Conservation (phyloP, 2,329 filamentous ascomycete genomes). For the Aspergillus sp. region DNA sequence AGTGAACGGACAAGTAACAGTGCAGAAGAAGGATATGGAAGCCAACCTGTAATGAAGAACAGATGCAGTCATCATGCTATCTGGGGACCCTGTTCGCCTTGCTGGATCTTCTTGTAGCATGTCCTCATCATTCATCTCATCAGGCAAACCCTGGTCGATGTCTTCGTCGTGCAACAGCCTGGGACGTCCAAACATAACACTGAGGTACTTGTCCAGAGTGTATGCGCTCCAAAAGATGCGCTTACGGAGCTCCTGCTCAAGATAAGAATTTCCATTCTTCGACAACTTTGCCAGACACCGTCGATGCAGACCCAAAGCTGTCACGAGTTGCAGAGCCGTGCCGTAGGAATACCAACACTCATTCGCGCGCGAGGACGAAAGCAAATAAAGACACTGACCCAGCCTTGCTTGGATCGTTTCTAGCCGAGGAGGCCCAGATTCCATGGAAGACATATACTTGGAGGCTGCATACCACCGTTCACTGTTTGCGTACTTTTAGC, state of each 20-base stretch:
- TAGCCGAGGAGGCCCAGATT: slow-evolving; percentile 50
- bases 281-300: slow-evolving; percentile 22
- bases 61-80: slow-evolving; percentile 37
- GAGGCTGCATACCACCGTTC: slow-evolving; percentile 36
- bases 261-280: slow-evolving; percentile 23
- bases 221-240: slow-evolving; percentile 62
- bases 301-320: slow-evolving; percentile 37
- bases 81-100: slow-evolving; percentile 27
- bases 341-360: slow-evolving; percentile 60
- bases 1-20: background rate
- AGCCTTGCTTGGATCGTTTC: slow-evolving; percentile 56
- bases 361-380: slow-evolving; percentile 56
- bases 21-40: background rate
- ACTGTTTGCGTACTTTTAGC: slow-evolving; percentile 10
- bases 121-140: slow-evolving; percentile 53
- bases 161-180: slow-evolving; percentile 59
- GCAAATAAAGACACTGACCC: slow-evolving; percentile 55
- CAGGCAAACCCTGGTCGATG: slow-evolving; percentile 58
- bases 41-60: slow-evolving; percentile 33
- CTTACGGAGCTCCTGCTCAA: slow-evolving; percentile 50
- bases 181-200: slow-evolving; percentile 59
- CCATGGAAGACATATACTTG: slow-evolving; percentile 33
- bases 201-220: slow-evolving; percentile 58
- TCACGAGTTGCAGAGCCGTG: slow-evolving; percentile 51
- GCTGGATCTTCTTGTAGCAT: slow-evolving; percentile 43